Evolutionary conservation across 2,329 filamentous ascomycete species (phyloP).

Genomic region (Fusarium scirpi): DNA sequence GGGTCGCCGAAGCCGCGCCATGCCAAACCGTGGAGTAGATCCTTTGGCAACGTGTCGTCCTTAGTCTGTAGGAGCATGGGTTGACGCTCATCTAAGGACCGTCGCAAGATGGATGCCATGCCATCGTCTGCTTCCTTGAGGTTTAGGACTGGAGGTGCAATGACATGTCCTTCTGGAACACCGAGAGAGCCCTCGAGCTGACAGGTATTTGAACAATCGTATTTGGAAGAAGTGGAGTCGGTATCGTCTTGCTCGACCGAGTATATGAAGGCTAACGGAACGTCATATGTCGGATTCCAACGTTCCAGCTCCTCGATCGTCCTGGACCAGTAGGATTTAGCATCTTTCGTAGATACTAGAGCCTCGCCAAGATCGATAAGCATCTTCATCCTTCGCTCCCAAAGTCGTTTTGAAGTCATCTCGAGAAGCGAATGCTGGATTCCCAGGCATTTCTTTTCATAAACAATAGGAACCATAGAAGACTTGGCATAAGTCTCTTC

Average conservation of each 20-base stretch:
- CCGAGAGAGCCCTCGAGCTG: slow-evolving; percentile 60
- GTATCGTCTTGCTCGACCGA: slow-evolving; percentile 57
- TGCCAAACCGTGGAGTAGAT: slow-evolving; percentile 68
- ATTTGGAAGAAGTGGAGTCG: slow-evolving; percentile 43
- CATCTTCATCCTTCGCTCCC: slow-evolving; percentile 63
- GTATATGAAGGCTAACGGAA: slow-evolving; percentile 65
- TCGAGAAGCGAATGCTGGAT: slow-evolving; percentile 63
- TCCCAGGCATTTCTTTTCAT: slow-evolving; percentile 57
- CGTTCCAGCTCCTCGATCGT: slow-evolving; percentile 58
- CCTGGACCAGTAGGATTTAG: slow-evolving; percentile 62
- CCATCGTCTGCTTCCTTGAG: slow-evolving; percentile 54
- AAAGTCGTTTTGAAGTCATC: slow-evolving; percentile 60
- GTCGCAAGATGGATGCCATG: slow-evolving; percentile 55
- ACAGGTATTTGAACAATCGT: slow-evolving; percentile 53
- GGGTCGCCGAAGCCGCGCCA: slow-evolving; percentile 75
- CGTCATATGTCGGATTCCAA: slow-evolving; percentile 60
- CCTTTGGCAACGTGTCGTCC: slow-evolving; percentile 67
- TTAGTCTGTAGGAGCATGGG: slow-evolving; percentile 57
- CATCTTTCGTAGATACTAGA: slow-evolving; percentile 57
- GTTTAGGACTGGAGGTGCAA: slow-evolving; percentile 55
- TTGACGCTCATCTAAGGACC: slow-evolving; percentile 53
- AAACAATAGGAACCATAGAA: slow-evolving; percentile 61
- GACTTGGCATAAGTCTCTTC: slow-evolving; percentile 64
- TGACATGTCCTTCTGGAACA: slow-evolving; percentile 58
- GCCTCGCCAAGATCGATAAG: slow-evolving; percentile 61